Conservation (phyloP, 192 early-diverging fungal species). For the Entrophospora sp. region DNA sequence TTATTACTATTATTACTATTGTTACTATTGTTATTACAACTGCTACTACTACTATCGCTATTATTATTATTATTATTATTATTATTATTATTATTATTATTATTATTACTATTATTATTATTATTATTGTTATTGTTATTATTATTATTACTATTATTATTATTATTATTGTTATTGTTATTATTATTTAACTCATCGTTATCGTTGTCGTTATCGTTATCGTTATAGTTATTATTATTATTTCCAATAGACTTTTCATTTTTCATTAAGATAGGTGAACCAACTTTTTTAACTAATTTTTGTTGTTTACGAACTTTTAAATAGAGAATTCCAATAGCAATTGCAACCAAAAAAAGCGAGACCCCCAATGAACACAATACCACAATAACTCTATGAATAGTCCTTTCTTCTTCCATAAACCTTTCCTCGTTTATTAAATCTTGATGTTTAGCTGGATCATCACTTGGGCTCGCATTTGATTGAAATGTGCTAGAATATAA, state of each 20-base stretch:
- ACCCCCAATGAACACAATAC: constrained; percentile 13
- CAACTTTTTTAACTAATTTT: neutral
- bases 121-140: neutral
- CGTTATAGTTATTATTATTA: neutral
- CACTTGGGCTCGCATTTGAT: too few relatives aligned
- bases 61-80: constrained; percentile 1
- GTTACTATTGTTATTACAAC: neutral
- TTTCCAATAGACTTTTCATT: neutral
- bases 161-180: neutral
- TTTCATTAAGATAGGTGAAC: neutral
- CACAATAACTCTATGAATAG: constrained; percentile 8
- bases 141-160: neutral
- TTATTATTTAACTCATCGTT: neutral
- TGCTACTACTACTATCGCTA: neutral
- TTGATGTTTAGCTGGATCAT: too few relatives aligned
- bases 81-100: neutral
- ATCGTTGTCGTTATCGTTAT: neutral
- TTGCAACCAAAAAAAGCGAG: constrained; percentile 5
- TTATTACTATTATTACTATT: neutral
- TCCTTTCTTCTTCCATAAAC: constrained; percentile 6
- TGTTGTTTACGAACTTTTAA: constrained; percentile 9
- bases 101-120: neutral
- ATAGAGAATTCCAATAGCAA: constrained; percentile 9
- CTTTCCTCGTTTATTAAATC: too few relatives aligned
- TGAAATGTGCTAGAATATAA: too few relatives aligned